Evolutionary conservation across 176 grass and related monocot genomes (phyloP), one percentile per base, ranked within the genome.

Genomic region (Ensete glaucum): DNA sequence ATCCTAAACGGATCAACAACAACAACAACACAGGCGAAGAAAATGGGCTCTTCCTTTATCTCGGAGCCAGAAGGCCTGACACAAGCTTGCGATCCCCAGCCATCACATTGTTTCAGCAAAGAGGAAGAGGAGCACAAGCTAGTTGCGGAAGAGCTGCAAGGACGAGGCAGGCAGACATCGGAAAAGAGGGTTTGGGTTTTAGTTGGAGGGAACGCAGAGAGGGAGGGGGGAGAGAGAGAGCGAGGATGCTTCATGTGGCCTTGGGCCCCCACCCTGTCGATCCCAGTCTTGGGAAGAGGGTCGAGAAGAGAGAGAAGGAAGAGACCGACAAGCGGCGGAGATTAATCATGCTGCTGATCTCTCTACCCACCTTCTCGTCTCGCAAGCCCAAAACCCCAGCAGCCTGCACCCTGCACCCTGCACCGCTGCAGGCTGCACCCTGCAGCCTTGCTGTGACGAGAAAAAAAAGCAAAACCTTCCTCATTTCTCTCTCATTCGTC

Each of bases 261-360:
- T 51, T 53, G 57, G 57, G 13, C 57, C 57, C 22, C 66, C 19
- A 7, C 16, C 15, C 27, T 54, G 52, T 54, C 50, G 71, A 73
- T 26, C 51, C 51, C 71, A 54, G 50, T 49, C 51, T 73, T 54
- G 71, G 52, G 7, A 12, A 73, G 71, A 60, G 57, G 57, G n/a
- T 19, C 19, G 57, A 60, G 57, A 58, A 48, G 43, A 48, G 57
- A 54, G 50, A 53, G 43, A 50, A 10, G 50, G 20, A 11, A 24
- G 51, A 57, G n/a, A n/a, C 58, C 52, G 51, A 54, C 71, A 54
- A 50, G 68, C 62, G 68, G 50, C 68, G 54, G 71, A 73, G 43
- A 49, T 69, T 69, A 69, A 63, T 50, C 57, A 76, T 76, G 27
- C 57, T 24, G 58, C 27, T 64, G 34, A 76, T 76, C 74, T 76